phyloP scores from a whole-genome alignment of 768 basidiomycete species.

The Suillus bovinus region DNA sequence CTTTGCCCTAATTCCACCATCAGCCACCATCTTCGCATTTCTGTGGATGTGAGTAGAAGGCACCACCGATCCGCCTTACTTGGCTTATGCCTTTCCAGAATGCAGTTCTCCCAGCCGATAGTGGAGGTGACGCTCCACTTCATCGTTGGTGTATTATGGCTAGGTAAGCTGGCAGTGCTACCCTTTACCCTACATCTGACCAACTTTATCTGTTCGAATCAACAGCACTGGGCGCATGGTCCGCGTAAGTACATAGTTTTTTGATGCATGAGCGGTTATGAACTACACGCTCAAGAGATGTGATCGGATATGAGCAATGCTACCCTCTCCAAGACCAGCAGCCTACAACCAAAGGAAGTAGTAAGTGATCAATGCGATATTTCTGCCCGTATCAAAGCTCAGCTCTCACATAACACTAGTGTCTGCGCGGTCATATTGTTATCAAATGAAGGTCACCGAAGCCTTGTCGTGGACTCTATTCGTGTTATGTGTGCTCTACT shows the following conservation, averaged over 20 bases:
- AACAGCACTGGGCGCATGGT: slow-evolving; percentile 77
- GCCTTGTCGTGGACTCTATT: slow-evolving; percentile 81
- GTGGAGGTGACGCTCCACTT: slow-evolving; percentile 58
- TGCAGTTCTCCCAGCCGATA: slow-evolving; percentile 70
- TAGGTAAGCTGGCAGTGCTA: slow-evolving; percentile 46
- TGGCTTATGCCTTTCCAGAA: slow-evolving; percentile 35
- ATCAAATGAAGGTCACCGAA: slow-evolving; percentile 78
- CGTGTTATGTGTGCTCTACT: slow-evolving; percentile 40
- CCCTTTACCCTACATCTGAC: not conserved
- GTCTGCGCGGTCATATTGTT: slow-evolving; percentile 58
- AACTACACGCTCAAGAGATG: slow-evolving; percentile 48
- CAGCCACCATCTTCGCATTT: slow-evolving; percentile 63
- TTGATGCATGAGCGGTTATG: not conserved
- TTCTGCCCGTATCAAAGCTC: slow-evolving; percentile 1
- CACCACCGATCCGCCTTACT: not conserved
- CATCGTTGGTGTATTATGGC: slow-evolving; percentile 64
- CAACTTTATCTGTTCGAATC: slow-evolving; percentile 14
- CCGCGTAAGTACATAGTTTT: slow-evolving; percentile 47
- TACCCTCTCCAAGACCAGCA: slow-evolving; percentile 46
- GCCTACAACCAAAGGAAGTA: slow-evolving; percentile 53
- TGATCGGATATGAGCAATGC: slow-evolving; percentile 67
- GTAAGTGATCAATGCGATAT: slow-evolving; percentile 37
- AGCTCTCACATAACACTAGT: slow-evolving; percentile 39
- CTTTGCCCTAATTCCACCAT: slow-evolving; percentile 65
- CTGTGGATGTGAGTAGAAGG: slow-evolving; percentile 50